phyloP scores from a whole-genome alignment of 805 yeast genomes.

The Jamesozyma rosinii region DNA sequence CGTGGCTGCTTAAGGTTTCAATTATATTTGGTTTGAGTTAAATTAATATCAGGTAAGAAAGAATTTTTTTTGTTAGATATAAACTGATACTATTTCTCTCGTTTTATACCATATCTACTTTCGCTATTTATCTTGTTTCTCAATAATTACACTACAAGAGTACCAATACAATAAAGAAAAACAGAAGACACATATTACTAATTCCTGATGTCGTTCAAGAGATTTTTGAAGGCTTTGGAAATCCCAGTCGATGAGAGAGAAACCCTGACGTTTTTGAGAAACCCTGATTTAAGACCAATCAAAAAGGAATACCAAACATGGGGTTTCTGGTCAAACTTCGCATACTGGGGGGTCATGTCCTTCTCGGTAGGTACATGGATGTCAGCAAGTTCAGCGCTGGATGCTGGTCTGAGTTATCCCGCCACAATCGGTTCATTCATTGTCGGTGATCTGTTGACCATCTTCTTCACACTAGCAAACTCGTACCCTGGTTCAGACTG shows the following conservation, averaged over 20 bases:
- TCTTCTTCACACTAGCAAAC: conserved; percentile 37
- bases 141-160: no score
- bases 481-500: conserved; percentile 42
- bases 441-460: conserved; percentile 40
- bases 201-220: no score
- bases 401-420: conserved; percentile 38
- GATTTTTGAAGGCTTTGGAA: conserved; percentile 16
- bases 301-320: conserved; percentile 26
- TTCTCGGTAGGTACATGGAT: conserved; percentile 40
- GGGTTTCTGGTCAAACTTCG: conserved; percentile 34
- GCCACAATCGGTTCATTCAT: conserved; percentile 39
- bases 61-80: no score
- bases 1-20: no score
- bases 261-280: conserved; percentile 23
- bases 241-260: conserved; percentile 27
- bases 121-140: no score
- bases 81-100: no score
- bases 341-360: conserved; percentile 39
- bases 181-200: no score
- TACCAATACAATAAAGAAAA: no score
- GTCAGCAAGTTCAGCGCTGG: conserved; percentile 37
- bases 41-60: no score
- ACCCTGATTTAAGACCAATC: conserved; percentile 28
- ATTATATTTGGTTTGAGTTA: no score
- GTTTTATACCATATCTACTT: no score